Percentiles rank a stretch among this genome's conserved stretches.
Conservation (phyloP, 2,329 filamentous ascomycete genomes). For the Aspergillus nomiae region DNA sequence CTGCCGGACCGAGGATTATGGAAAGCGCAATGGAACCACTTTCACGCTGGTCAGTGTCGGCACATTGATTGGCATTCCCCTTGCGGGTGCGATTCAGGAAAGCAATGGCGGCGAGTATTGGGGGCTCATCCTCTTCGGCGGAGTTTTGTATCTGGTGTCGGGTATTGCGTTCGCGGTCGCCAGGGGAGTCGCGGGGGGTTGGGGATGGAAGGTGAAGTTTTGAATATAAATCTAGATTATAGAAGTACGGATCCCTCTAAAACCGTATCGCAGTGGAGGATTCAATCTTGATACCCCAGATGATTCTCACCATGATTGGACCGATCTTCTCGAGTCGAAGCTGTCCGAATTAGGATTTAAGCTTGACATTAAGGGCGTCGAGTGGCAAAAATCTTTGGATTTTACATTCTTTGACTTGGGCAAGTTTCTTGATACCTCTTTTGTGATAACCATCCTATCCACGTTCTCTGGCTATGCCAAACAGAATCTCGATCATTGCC, state of each 20-base stretch:
- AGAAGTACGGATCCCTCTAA: not conserved
- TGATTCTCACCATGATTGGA: no score
- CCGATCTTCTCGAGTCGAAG: no score
- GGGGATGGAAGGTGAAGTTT: slow-evolving; percentile 21
- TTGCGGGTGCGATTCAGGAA: slow-evolving; percentile 26
- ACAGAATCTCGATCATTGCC: no score
- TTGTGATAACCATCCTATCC: no score
- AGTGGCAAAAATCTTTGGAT: no score
- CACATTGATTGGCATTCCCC: slow-evolving; percentile 25
- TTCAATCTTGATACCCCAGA: no score
- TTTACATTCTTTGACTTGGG: no score
- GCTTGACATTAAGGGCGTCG: no score
- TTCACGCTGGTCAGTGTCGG: slow-evolving; percentile 26
- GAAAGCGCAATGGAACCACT: slow-evolving; percentile 26
- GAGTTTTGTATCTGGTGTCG: slow-evolving; percentile 28
- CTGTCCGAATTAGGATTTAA: no score
- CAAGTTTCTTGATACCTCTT: no score
- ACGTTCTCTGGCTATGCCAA: no score
- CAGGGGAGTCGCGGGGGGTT: slow-evolving; percentile 24
- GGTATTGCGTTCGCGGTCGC: slow-evolving; percentile 26
- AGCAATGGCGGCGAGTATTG: slow-evolving; percentile 8
- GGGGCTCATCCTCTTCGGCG: slow-evolving; percentile 26
- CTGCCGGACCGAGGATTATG: slow-evolving; percentile 30
- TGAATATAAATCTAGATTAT: not conserved
- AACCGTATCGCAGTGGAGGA: no score